phyloP scores from a whole-genome alignment of 345 rosid genomes.

The Excoecaria cochinchinensis region DNA sequence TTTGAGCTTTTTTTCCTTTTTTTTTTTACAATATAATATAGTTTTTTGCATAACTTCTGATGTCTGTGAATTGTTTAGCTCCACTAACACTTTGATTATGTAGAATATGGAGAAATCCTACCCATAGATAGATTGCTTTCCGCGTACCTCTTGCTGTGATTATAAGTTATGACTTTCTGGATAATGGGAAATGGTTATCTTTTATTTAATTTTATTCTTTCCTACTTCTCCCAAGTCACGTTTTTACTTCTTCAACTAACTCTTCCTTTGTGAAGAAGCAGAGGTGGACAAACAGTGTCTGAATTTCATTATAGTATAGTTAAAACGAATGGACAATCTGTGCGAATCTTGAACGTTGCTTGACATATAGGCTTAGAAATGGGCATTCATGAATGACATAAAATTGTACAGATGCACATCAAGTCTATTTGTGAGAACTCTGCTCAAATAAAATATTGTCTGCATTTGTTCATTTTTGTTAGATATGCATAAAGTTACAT shows the following conservation, averaged over 20 bases:
- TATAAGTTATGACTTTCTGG: background rate
- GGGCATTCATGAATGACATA: slow-evolving; percentile 30
- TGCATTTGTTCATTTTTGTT: slow-evolving; percentile 17
- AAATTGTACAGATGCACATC: background rate
- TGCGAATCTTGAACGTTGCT: slow-evolving; percentile 11
- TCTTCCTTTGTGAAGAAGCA: background rate
- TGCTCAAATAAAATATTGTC: slow-evolving; percentile 10
- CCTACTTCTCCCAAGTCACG: background rate
- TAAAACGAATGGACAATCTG: slow-evolving; percentile 6
- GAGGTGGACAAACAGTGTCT: background rate
- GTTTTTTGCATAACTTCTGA: slow-evolving; percentile 20
- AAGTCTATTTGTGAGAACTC: slow-evolving; percentile 1
- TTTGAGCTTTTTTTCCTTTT: background rate
- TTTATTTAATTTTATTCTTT: background rate
- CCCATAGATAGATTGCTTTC: background rate
- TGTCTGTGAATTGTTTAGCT: background rate
- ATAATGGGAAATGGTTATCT: background rate
- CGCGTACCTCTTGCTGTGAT: background rate
- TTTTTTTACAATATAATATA: background rate
- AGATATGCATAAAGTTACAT: slow-evolving; percentile 11
- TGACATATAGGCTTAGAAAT: slow-evolving; percentile 15
- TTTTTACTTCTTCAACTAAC: slow-evolving; percentile 12
- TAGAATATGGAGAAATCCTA: slow-evolving; percentile 1
- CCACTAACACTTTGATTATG: no score
- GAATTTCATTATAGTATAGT: slow-evolving; percentile 15